Evolutionary conservation across 2,329 filamentous ascomycete genomes (phyloP), one percentile per base, ranked within the genome.

Genomic region (Ophiostoma ulmi): DNA sequence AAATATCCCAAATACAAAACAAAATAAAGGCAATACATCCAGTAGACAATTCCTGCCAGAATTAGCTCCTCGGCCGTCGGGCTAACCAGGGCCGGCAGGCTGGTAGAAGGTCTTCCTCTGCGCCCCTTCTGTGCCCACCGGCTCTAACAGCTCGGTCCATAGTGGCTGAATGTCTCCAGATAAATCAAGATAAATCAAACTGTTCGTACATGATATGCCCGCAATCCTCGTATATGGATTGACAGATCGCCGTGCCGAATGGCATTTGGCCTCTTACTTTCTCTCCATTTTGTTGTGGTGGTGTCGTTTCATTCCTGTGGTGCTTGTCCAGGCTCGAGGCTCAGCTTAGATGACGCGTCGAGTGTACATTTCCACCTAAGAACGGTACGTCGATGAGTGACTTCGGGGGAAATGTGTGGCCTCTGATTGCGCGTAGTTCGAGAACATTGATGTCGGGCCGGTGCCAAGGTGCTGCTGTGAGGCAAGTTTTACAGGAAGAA

Each of bases 401-500:
- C 17, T 48, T 6, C 6, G 6, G 44, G 17, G 11, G 8, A 5
- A 61, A 31, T 5, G 55, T 31, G 26, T 22, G 35, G 61, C 17
- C 20, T 17, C 10, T 4, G 2, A 31, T 64, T 13, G n/a, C 52
- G 22, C 11, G n/a, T 26, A 26, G 10, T 8, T 26, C 22, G 17
- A 58, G 22, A 4, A 17, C 22, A 10, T 58, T 26, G 22, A 26
- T 8, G 52, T 14, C 52, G 22, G 7, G 5, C 7, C 52, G 11
- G 11, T 10, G 22, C 52, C 52, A 58, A 14, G 26, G 7, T 63
- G 61, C 17, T 39, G 61, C 10, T 35, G 61, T 35, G 11, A 6
- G 14, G 26, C 35, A 35, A 10, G 22, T 36, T 36, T 11, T 65
- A 65, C 35, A 65, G 10, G 61, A 76, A 85, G 79, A 87, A 82